phyloP scores from a whole-genome alignment of 768 basidiomycete species.

The Psilocybe subaeruginosa region DNA sequence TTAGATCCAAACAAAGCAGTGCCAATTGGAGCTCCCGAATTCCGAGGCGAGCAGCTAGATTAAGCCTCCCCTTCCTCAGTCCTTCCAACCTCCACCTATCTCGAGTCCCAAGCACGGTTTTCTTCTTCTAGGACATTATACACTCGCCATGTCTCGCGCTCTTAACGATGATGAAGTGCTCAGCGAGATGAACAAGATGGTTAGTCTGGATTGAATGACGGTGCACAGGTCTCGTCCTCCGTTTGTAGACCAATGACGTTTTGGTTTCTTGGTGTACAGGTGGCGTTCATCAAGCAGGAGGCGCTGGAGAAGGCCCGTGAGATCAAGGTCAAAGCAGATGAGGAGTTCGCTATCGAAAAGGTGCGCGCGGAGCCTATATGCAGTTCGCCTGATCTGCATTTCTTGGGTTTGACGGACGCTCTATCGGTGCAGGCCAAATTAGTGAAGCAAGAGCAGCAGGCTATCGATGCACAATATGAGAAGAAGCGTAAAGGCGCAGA shows the following conservation, averaged over 20 bases:
- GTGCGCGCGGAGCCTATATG: constrained; percentile 34
- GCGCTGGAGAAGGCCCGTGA: constrained; percentile 97
- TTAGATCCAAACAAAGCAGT: constrained; percentile 4
- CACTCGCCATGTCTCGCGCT: constrained; percentile 67
- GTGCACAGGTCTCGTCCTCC: neutral
- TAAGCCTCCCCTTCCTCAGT: neutral
- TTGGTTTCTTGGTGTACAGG: constrained; percentile 47
- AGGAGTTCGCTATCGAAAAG: constrained; percentile 99
- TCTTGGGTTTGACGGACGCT: neutral
- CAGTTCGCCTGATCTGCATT: neutral
- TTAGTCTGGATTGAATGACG: constrained; percentile 28
- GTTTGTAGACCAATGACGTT: neutral
- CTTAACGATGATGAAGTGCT: constrained; percentile 95
- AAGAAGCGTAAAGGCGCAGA: constrained; percentile 96
- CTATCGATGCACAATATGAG: constrained; percentile 93
- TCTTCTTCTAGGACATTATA: neutral
- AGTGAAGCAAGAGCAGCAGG: constrained; percentile 93
- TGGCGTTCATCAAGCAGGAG: constrained; percentile 98
- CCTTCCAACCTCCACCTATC: neutral
- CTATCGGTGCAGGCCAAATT: constrained; percentile 81
- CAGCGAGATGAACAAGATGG: constrained; percentile 99
- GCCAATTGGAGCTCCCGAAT: neutral
- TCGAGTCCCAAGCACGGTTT: neutral
- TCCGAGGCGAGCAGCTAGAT: neutral
- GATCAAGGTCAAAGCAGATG: constrained; percentile 96